phyloP scores from a whole-genome alignment of 1,284 basidiomycete genomes.

The Cutaneotrichosporon mucoides region DNA sequence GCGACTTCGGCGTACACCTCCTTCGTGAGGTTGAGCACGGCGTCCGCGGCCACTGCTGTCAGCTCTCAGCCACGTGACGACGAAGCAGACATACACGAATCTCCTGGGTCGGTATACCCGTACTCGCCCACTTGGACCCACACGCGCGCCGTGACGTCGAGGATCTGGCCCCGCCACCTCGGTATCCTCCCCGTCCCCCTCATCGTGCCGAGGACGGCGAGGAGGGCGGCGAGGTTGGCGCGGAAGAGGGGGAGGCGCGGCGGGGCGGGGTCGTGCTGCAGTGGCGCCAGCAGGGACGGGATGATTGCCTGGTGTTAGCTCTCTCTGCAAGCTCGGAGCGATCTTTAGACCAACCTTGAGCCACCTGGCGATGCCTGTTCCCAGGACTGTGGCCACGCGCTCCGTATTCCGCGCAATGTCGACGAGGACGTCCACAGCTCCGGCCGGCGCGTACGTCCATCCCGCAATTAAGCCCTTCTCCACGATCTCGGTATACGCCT shows the following conservation, averaged over 20 bases:
- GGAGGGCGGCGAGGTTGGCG: conserved; percentile 39
- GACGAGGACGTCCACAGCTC: conserved; percentile 31
- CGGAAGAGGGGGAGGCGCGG: conserved; percentile 28
- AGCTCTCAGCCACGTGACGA: no score
- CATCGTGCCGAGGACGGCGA: conserved; percentile 24
- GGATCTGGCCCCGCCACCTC: conserved; percentile 46
- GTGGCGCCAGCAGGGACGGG: conserved; percentile 40
- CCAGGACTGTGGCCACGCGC: conserved; percentile 30
- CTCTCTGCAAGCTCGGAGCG: conserved; percentile 3
- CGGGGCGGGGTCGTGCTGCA: conserved; percentile 38
- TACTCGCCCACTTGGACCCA: conserved; percentile 35
- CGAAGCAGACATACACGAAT: background rate
- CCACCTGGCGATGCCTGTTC: conserved; percentile 41
- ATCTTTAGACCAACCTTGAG: no score
- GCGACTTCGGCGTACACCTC: conserved; percentile 14
- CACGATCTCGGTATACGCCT: conserved; percentile 34
- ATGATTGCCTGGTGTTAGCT: conserved; percentile 34
- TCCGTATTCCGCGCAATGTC: conserved; percentile 36
- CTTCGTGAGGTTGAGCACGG: background rate
- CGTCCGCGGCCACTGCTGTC: background rate
- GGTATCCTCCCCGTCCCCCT: conserved; percentile 26
- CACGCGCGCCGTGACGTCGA: conserved; percentile 35
- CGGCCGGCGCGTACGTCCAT: conserved; percentile 44
- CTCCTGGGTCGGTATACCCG: background rate
- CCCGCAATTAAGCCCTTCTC: conserved; percentile 31